Evolutionary conservation across 441 rosid species (phyloP), one percentile per base, ranked within the genome.

Genomic region (Gossypium lobatum): DNA sequence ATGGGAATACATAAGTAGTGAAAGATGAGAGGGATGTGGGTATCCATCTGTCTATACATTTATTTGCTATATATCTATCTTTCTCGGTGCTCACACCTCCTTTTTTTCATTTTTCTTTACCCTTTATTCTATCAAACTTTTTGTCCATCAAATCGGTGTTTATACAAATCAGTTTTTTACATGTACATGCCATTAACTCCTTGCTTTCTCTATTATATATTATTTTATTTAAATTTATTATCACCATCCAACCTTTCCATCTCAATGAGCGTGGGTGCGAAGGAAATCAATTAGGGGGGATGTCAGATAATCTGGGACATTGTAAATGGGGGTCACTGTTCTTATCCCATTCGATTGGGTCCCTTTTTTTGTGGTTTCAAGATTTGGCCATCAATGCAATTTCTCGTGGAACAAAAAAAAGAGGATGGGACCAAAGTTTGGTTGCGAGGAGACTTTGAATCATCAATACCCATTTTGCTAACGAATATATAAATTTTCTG

Each of bases 1-100:
- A 79, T 67, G 31, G n/a, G 17, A 20, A 53, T 53, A 20, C 17
- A n/a, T 3, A 54, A 34, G 6, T 55, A 62, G 21, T 21, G 52
- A 74, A 52, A 11, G 28, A 14, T 37, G 60, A 63, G 28, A 61
- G 46, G 62, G 62, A 28, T 61, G 63, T 71, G 77, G 72, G 70
- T 67, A 76, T 74, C 71, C 78, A 61, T 78, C 21, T 73, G 74
- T 78, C 72, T 26, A 28, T 72, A 5, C 58, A 77, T 75, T 68
- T 45, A 57, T 26, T 77, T 71, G 74, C 55, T 5, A 1, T 25
- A 7, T 3, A 13, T 46, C 53, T 68, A 2, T 75, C 60, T 75
- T 77, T 59, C 45, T 25, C 26, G 67, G 70, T 60, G 76, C 50
- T 31, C 21, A 7, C 45, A n/a, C 70, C 55, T 21, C 39, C 45